Conservation (phyloP, 148 eudicot species). For the Euryodendron excelsum region DNA sequence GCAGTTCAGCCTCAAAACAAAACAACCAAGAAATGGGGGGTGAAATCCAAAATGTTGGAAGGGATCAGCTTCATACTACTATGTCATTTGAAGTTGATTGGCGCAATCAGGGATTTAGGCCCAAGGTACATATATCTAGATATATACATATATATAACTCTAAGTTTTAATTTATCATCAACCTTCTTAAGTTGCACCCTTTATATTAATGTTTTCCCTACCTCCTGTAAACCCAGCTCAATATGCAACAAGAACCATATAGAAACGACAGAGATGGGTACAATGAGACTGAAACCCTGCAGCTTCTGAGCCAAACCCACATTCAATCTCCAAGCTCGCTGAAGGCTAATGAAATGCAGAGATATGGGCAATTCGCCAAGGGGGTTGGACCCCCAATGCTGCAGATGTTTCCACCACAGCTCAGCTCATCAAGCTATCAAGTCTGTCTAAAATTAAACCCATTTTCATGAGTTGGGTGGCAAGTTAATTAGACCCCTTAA, state of each 20-base stretch:
- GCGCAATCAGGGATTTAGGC: slow-evolving; percentile 43
- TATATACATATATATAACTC: too few relatives aligned
- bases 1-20: slow-evolving; percentile 48
- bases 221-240: slow-evolving; percentile 1
- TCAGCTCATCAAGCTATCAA: slow-evolving; percentile 44
- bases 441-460: neutral
- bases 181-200: neutral
- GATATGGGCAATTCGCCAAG: slow-evolving; percentile 16
- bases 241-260: slow-evolving; percentile 29
- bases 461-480: neutral
- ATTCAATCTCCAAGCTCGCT: slow-evolving; percentile 42
- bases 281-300: slow-evolving; percentile 52
- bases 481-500: neutral
- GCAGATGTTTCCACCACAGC: slow-evolving; percentile 43
- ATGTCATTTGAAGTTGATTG: slow-evolving; percentile 42
- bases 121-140: slow-evolving; percentile 33
- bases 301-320: slow-evolving; percentile 62
- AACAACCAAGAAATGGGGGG: slow-evolving; percentile 29
- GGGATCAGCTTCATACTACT: slow-evolving; percentile 31
- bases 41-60: slow-evolving; percentile 9
- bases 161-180: neutral
- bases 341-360: slow-evolving; percentile 13
- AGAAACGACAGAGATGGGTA: slow-evolving; percentile 36
- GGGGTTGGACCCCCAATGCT: slow-evolving; percentile 26
- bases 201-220: neutral